Evolutionary conservation across 495 filamentous ascomycete species (phyloP), one percentile per base, ranked within the genome.

Genomic region (Beverwykella pulmonaria): DNA sequence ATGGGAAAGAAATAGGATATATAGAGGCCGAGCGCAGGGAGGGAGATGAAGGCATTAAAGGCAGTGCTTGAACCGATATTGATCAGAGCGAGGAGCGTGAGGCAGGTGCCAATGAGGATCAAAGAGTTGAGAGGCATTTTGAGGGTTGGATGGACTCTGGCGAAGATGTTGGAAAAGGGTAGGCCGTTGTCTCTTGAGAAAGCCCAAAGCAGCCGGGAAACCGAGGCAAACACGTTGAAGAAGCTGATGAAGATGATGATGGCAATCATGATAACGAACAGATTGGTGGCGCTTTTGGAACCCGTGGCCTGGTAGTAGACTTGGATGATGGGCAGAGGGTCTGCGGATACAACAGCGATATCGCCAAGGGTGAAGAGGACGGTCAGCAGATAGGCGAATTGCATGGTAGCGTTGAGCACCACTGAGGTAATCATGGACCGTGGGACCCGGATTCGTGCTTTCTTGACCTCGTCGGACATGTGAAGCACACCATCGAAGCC

Each of bases 111-210:
- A 23, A 76, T 75, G 44, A 83, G 69, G 22, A 75, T 65, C n/a
- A 87, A 69, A 19, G 84, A 75, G 20, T 77, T 75, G 29, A 84
- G 62, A 3, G 83, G 84, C 50, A 85, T 77, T 17, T 77, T 76
- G 53, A 79, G 79, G 4, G 63, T 75, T 15, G 75, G 65, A 59
- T 79, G 68, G 12, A 57, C 53, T 22, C 41, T 53, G n/a, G 54
- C 59, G 53, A 87, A 81, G 64, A 81, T 79, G 2, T 68, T 65
- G 14, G 80, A 82, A 67, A 83, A 85, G 2, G 87, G 87, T 0
- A 88, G 74, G 12, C 84, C 86, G 15, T 79, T 73, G 69, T 89
- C 86, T 6, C 85, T 73, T 10, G 87, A 84, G 68, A 89, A 88
- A 1, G 86, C 79, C 82, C 83, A 88, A 14, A 76, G 76, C 50